Evolutionary conservation across 1,139 yeast species (phyloP).

Genomic region (Kurtzmaniella quercitrusa): DNA sequence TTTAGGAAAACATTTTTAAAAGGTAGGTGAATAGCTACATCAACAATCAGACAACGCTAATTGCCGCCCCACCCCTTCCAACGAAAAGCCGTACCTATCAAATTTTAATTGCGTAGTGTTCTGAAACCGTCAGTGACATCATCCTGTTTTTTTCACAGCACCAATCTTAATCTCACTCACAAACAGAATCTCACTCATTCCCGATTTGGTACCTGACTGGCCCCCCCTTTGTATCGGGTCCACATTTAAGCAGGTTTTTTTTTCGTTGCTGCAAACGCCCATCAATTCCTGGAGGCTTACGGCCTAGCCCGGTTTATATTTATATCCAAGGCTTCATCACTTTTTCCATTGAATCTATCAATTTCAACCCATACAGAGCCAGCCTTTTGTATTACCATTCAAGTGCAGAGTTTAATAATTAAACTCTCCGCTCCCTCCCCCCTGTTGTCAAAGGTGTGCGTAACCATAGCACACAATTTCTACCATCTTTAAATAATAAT

Average conservation of each 20-base stretch:
- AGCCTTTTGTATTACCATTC: too few species aligned
- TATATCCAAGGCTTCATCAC: not conserved
- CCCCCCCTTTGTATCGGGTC: not conserved
- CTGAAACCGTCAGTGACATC: too few species aligned
- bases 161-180: not conserved
- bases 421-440: too few species aligned
- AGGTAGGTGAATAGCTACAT: too few species aligned
- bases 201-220: not conserved
- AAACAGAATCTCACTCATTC: too few species aligned
- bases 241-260: not conserved
- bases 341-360: not conserved
- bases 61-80: too few species aligned
- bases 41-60: too few species aligned
- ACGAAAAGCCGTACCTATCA: not conserved
- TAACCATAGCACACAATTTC: not conserved
- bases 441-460: not conserved
- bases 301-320: not conserved
- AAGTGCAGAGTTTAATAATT: too few species aligned
- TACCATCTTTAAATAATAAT: not conserved
- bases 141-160: too few species aligned
- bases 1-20: too few species aligned
- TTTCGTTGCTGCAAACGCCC: conserved; percentile 1
- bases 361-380: not conserved
- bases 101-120: too few species aligned
- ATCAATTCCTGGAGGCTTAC: not conserved